A percentile compares a stretch with the other conserved stretches of the same genome.
phyloP scores from a whole-genome alignment of 2,329 filamentous ascomycete genomes.

The Teratosphaeria gauchensis region DNA sequence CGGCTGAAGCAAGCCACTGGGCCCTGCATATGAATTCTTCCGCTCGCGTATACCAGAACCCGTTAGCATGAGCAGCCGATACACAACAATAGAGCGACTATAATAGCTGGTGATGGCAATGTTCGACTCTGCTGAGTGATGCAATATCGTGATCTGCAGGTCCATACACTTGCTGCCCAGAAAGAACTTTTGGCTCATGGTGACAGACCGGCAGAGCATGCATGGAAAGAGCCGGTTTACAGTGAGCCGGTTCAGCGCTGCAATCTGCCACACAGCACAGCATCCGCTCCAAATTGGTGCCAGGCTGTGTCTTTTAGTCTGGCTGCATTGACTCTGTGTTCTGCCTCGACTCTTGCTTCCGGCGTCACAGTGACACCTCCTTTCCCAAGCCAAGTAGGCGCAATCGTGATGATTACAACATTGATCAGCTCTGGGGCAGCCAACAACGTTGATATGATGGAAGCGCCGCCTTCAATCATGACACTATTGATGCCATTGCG shows the following conservation, averaged over 20 bases:
- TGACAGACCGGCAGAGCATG: too few species aligned
- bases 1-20: background rate
- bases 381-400: conserved; percentile 78
- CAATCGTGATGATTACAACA: conserved; percentile 78
- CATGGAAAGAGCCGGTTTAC: too few species aligned
- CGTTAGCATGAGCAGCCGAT: too few species aligned
- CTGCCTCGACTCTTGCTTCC: conserved; percentile 43
- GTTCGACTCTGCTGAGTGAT: too few species aligned
- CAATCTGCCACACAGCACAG: conserved; percentile 62
- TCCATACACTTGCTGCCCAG: too few species aligned
- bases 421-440: conserved; percentile 51
- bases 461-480: conserved; percentile 85
- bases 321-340: conserved; percentile 45
- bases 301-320: conserved; percentile 60
- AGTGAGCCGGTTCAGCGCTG: background rate
- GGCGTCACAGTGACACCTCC: conserved; percentile 75
- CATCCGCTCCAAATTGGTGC: conserved; percentile 72
- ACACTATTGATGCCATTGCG: conserved; percentile 60
- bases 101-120: too few species aligned
- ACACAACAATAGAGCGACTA: too few species aligned
- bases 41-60: too few species aligned
- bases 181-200: too few species aligned
- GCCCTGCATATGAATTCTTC: background rate
- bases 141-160: too few species aligned
- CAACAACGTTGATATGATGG: conserved; percentile 75